phyloP scores from a whole-genome alignment of 2,329 filamentous ascomycete genomes.

The Annulohypoxylon truncatum region DNA sequence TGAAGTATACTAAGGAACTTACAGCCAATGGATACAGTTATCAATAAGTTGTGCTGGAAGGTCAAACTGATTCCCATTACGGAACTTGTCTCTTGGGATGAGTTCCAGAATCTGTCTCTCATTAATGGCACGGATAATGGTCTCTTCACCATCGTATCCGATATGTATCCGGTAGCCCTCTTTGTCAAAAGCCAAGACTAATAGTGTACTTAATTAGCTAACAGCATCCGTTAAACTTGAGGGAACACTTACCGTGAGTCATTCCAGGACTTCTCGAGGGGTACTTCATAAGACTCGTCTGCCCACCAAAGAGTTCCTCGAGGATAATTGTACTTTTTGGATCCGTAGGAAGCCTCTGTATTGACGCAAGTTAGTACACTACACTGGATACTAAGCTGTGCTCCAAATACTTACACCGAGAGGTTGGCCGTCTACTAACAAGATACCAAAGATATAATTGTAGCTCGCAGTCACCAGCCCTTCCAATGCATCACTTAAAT shows the following conservation, averaged over 20 bases:
- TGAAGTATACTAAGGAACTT: constrained; percentile 50
- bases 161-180: constrained; percentile 64
- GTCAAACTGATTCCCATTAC: constrained; percentile 52
- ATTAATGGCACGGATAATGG: constrained; percentile 58
- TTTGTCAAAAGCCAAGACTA: constrained; percentile 45
- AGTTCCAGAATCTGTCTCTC: constrained; percentile 48
- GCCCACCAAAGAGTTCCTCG: constrained; percentile 64
- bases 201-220: constrained; percentile 30
- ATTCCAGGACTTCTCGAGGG: constrained; percentile 66
- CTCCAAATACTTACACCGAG: constrained; percentile 52
- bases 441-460: constrained; percentile 49
- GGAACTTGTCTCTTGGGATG: constrained; percentile 51
- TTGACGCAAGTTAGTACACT: constrained; percentile 43
- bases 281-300: constrained; percentile 60
- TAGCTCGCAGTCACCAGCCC: constrained; percentile 49
- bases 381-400: background rate
- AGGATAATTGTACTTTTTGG: constrained; percentile 49
- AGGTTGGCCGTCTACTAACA: constrained; percentile 58
- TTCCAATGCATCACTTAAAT: constrained; percentile 13
- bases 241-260: constrained; percentile 56
- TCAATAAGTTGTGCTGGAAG: constrained; percentile 63
- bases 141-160: constrained; percentile 55
- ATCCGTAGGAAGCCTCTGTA: constrained; percentile 56
- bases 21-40: constrained; percentile 70
- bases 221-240: background rate